Evolutionary conservation across 2,329 filamentous ascomycete species (phyloP), one percentile per base, ranked within the genome.

Genomic region (Colletotrichum falcatum): DNA sequence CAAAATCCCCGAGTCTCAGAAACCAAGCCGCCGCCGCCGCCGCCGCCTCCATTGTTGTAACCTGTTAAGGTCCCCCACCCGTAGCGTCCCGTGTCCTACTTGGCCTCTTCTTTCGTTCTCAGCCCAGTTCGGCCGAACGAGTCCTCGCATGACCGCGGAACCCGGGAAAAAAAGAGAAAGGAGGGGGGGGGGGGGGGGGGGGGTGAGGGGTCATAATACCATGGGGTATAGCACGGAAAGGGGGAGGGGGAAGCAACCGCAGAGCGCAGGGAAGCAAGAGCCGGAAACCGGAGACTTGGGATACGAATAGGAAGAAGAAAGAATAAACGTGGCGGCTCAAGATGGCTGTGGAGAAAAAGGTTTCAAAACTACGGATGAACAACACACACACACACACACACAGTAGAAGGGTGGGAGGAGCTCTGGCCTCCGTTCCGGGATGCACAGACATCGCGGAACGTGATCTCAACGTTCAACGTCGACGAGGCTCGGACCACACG

Each of bases 361-460:
- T 55, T 55, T 55, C 20, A n/a, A 55, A 35, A 55, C 30, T 37
- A n/a, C 3, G 30, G 53, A 55, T 37, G 53, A 51, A 37, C 33
- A 39, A 39, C 12, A 35, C 7, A n/a, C n/a, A n/a, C n/a, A n/a
- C n/a, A n/a, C n/a, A n/a, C n/a, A n/a, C n/a, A n/a, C n/a, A 33
- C 3, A 9, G 20, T 8, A 51, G 7, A 12, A 12, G 6, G 46
- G 3, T n/a, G n/a, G 28, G 11, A n/a, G 53, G n/a, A 61, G 28
- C 59, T 28, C 14, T 48, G 46, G 62, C 56, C 67, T 70, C 35
- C 54, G 35, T 26, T 14, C 7, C 63, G 35, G 44, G 44, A 54
- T 49, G 67, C 67, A 70, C 67, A 67, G 67, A 70, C 67, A 9
- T 37, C 26, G 35, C 18, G 39, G 35, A 16, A 42, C 42, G 48